Evolutionary conservation across 306 rosid genomes (phyloP).

Genomic region (Gillenia trifoliata): DNA sequence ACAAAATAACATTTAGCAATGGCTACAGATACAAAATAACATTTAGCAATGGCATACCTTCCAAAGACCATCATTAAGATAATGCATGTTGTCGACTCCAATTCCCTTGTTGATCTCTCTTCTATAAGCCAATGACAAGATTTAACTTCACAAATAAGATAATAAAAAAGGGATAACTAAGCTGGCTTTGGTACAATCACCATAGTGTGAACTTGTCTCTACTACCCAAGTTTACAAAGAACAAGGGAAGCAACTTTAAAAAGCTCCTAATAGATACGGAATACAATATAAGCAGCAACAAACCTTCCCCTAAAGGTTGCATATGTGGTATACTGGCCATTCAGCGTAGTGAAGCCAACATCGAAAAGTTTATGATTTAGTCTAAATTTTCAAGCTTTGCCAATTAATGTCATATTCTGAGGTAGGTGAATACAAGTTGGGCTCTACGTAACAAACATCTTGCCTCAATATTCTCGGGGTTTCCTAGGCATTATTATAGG

Average conservation of each 20-base stretch:
- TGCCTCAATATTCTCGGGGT: background rate
- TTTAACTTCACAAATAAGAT: constrained; percentile 17
- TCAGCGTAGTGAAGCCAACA: too few species aligned
- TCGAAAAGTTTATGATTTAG: too few species aligned
- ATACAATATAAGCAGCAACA: too few species aligned
- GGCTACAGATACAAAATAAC: too few species aligned
- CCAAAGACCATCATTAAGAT: constrained; percentile 98
- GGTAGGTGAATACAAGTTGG: background rate
- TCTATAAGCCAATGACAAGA: constrained; percentile 65
- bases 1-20: constrained; percentile 6
- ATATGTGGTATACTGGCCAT: too few species aligned
- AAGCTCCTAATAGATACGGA: too few species aligned
- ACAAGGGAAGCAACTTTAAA: background rate
- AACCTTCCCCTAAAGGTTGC: too few species aligned
- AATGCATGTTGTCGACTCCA: constrained; percentile 97
- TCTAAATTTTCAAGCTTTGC: too few species aligned
- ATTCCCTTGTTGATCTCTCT: constrained; percentile 87
- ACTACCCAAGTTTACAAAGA: background rate
- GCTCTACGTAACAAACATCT: background rate
- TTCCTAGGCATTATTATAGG: background rate
- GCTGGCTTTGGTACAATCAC: background rate
- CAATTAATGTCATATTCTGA: too few species aligned
- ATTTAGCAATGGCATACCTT: too few species aligned
- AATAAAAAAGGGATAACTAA: background rate
- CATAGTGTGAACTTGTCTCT: too few species aligned